Conservation (phyloP, 2,329 filamentous ascomycete species). For the Gyromitra esculenta region DNA sequence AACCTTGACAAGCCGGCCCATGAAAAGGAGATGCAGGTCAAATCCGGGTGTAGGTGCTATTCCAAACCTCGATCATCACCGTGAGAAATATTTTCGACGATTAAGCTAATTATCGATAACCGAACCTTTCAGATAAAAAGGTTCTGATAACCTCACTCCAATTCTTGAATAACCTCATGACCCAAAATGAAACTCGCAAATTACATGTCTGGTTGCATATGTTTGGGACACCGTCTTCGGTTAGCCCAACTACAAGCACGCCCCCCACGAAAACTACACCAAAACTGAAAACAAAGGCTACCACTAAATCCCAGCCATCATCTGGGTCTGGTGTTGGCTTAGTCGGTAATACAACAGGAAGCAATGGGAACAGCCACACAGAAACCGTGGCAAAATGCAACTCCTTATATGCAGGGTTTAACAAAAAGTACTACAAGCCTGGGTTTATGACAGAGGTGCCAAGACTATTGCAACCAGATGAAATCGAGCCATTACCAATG, state of each 20-base stretch:
- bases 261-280: conserved; percentile 6
- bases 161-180: conserved; percentile 58
- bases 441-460: conserved; percentile 58
- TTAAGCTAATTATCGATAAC: not conserved
- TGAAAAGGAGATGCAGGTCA: conserved; percentile 56
- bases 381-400: conserved; percentile 54
- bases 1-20: conserved; percentile 54
- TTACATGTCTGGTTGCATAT: conserved; percentile 58
- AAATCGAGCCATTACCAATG: conserved; percentile 57
- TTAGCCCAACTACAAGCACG: conserved; percentile 29
- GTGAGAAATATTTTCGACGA: not conserved
- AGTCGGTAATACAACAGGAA: conserved; percentile 38
- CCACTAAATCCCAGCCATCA: conserved; percentile 36
- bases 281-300: conserved; percentile 45
- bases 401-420: conserved; percentile 54
- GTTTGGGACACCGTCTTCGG: conserved; percentile 55
- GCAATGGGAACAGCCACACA: conserved; percentile 36
- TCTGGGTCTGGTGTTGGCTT: conserved; percentile 48
- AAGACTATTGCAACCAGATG: conserved; percentile 56
- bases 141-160: conserved; percentile 57
- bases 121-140: conserved; percentile 55
- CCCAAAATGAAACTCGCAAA: conserved; percentile 58
- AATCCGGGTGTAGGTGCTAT: conserved; percentile 49
- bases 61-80: not conserved
- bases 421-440: conserved; percentile 56